Conservation (phyloP, 2,329 filamentous ascomycete species). For the Arthrocladium fulminans region DNA sequence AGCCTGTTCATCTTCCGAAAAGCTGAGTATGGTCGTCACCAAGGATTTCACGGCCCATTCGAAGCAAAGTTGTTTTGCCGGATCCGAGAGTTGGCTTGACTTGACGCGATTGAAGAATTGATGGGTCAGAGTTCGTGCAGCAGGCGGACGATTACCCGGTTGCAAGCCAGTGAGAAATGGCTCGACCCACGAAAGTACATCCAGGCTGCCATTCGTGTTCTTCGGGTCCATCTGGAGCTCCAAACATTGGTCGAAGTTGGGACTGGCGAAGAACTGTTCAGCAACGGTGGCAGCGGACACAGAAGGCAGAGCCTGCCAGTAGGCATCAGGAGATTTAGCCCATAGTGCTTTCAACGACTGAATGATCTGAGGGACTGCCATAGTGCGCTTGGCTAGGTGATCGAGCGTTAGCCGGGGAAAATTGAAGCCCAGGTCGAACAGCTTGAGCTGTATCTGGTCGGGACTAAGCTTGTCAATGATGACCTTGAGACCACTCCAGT, state of each 20-base stretch:
- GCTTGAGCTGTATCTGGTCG: slow-evolving; percentile 64
- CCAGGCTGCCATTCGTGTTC: slow-evolving; percentile 15
- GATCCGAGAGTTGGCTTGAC: slow-evolving; percentile 31
- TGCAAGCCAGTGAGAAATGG: slow-evolving; percentile 71
- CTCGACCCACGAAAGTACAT: slow-evolving; percentile 67
- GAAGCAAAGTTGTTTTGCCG: slow-evolving; percentile 39
- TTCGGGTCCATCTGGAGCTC: slow-evolving; percentile 24
- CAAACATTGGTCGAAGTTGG: slow-evolving; percentile 51
- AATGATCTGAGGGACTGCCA: slow-evolving; percentile 59
- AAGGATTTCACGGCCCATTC: slow-evolving; percentile 37
- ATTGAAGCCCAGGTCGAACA: slow-evolving; percentile 70
- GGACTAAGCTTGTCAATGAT: slow-evolving; percentile 67
- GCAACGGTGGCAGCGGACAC: slow-evolving; percentile 71
- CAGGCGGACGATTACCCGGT: slow-evolving; percentile 64
- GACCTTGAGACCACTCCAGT: slow-evolving; percentile 69
- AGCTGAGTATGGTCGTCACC: slow-evolving; percentile 38
- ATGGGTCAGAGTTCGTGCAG: slow-evolving; percentile 68
- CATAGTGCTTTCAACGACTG: slow-evolving; percentile 62
- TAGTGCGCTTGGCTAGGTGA: slow-evolving; percentile 55
- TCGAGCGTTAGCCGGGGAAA: slow-evolving; percentile 52
- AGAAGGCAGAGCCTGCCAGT: slow-evolving; percentile 80
- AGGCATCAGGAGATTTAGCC: slow-evolving; percentile 65
- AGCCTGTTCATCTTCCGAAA: slow-evolving; percentile 38
- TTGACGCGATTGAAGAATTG: slow-evolving; percentile 59
- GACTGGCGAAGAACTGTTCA: slow-evolving; percentile 73